Percentiles rank a stretch among this genome's conserved stretches.
These are phyloP conservation scores for Cryphonectria carpinicola DNA, from an alignment of 2,329 filamentous ascomycete species.

Conservation along the genomic window DNA sequence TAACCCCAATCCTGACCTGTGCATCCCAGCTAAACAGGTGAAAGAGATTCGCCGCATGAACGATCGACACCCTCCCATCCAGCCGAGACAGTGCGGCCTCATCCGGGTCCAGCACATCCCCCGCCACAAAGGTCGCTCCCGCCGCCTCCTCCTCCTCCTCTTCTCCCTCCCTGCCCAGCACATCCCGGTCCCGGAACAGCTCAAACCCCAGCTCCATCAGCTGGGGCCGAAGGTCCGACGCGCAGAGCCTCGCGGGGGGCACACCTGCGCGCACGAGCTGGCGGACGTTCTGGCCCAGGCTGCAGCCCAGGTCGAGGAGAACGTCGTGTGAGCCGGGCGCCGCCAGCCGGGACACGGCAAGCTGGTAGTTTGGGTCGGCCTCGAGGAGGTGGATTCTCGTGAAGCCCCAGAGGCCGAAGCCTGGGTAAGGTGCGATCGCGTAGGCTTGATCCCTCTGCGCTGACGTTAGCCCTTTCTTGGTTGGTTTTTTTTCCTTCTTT, in stretches of 20 bases:
- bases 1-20: constrained; percentile 33
- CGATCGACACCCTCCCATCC: constrained; percentile 35
- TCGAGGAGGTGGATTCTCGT: constrained; percentile 40
- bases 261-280: constrained; percentile 45
- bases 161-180: constrained; percentile 13
- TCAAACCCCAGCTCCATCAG: constrained; percentile 41
- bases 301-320: constrained; percentile 48
- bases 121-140: constrained; percentile 30
- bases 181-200: constrained; percentile 38
- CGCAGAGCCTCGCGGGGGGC: constrained; percentile 42
- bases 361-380: constrained; percentile 36
- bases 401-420: constrained; percentile 45
- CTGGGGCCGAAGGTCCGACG: constrained; percentile 41
- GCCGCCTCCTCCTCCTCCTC: not conserved
- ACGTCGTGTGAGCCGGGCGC: constrained; percentile 32
- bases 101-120: constrained; percentile 33
- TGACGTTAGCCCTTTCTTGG: not conserved
- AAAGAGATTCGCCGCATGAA: constrained; percentile 38
- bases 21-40: constrained; percentile 39
- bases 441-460: constrained; percentile 42
- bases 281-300: constrained; percentile 49
- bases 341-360: constrained; percentile 35
- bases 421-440: constrained; percentile 42
- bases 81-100: constrained; percentile 30
- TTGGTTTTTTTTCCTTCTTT: not conserved